A percentile compares a stretch with the other conserved stretches of the same genome.
phyloP scores from a whole-genome alignment of 768 basidiomycete species.

The Obba rivulosa region DNA sequence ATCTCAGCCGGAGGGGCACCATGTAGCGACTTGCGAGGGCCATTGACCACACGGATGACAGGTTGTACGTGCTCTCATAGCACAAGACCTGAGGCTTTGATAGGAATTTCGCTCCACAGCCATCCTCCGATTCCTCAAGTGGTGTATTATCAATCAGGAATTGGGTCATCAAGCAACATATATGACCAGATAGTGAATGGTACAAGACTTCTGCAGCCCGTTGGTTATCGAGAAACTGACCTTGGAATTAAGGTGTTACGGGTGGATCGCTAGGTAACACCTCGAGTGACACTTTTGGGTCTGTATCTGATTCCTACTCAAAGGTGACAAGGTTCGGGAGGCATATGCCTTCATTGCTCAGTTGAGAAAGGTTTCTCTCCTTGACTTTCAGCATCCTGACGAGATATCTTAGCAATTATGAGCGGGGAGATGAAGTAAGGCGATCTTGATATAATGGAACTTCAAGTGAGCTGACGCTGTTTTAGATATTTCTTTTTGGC shows the following conservation, averaged over 20 bases:
- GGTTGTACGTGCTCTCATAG: conserved; percentile 17
- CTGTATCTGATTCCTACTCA: neutral
- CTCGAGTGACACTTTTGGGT: too few species aligned
- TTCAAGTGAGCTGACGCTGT: conserved; percentile 4
- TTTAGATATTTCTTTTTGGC: conserved; percentile 70
- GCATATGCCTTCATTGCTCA: conserved; percentile 79
- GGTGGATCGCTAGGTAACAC: conserved; percentile 59
- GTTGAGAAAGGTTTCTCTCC: conserved; percentile 34
- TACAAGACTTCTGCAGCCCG: conserved; percentile 15
- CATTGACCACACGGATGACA: conserved; percentile 25
- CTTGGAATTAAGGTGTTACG: conserved; percentile 46
- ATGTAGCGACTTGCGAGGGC: conserved; percentile 25
- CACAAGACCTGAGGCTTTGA: neutral
- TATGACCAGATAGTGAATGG: conserved; percentile 62
- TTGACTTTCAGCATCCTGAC: neutral
- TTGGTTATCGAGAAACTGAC: neutral
- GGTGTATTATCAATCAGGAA: conserved; percentile 29
- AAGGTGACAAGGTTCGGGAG: conserved; percentile 71
- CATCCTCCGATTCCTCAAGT: conserved; percentile 22
- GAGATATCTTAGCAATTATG: conserved; percentile 49
- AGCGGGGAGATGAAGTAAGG: conserved; percentile 63
- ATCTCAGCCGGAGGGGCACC: neutral
- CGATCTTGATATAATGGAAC: neutral
- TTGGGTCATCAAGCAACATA: conserved; percentile 51
- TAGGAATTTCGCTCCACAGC: neutral